phyloP scores from a whole-genome alignment of 441 rosid genomes.

The Brassica hybrid region DNA sequence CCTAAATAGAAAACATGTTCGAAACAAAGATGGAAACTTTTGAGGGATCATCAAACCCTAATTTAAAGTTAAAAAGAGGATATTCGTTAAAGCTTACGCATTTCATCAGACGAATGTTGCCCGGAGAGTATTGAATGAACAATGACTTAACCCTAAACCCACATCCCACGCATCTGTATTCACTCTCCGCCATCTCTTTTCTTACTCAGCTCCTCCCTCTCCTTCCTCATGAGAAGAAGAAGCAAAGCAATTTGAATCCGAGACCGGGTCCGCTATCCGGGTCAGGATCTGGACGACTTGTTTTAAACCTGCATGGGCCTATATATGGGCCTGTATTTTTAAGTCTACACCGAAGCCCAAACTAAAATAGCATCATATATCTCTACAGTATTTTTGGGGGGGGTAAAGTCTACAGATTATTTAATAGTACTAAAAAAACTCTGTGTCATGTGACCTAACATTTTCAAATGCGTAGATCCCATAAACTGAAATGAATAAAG shows the following conservation, averaged over 20 bases:
- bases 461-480: not conserved
- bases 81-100: slow-evolving; percentile 53
- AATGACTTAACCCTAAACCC: slow-evolving; percentile 62
- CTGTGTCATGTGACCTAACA: not conserved
- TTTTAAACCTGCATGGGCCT: not conserved
- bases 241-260: not conserved
- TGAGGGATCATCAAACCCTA: slow-evolving; percentile 4
- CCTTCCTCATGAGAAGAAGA: not conserved
- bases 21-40: slow-evolving; percentile 24
- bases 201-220: not conserved
- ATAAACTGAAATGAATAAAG: slow-evolving; percentile 3
- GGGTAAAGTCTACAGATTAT: too few relatives aligned
- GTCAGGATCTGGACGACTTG: not conserved
- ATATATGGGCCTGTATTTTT: not conserved
- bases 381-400: not conserved
- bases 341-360: not conserved
- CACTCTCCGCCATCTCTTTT: slow-evolving; percentile 46
- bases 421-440: not conserved
- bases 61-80: slow-evolving; percentile 2
- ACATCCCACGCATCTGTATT: slow-evolving; percentile 70
- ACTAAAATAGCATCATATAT: not conserved
- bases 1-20: slow-evolving; percentile 44
- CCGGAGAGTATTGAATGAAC: slow-evolving; percentile 78
- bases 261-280: not conserved
- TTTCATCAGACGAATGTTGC: slow-evolving; percentile 88